Evolutionary conservation across 192 early-diverging fungal genomes (phyloP), one percentile per base, ranked within the genome.

Genomic region (Linnemannia zychae): DNA sequence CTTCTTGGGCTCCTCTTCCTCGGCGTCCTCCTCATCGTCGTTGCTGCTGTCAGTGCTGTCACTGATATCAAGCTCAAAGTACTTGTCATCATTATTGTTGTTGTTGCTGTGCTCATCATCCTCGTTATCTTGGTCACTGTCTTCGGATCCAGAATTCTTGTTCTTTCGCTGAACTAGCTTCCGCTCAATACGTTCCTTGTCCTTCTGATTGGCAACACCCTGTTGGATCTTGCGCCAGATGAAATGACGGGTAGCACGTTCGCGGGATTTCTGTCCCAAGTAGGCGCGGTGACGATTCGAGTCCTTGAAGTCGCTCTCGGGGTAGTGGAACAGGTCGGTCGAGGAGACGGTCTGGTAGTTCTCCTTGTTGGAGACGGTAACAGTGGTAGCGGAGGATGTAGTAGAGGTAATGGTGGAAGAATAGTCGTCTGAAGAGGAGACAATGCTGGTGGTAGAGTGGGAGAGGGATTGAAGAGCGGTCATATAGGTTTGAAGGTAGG

Each of bases 401-500:
- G 47, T 57, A 16, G 65, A 67, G 22, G 49, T 77, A 38, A 38
- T 70, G 11, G 31, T 31, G 34, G 37, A 63, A 24, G 63, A 71
- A 66, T 52, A 7, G 28, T 74, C 46, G n/a, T n/a, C n/a, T n/a
- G n/a, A n/a, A 47, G 47, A 66, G 17, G 48, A 33, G 52, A 48
- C 12, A 46, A 72, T 12, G 22, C 20, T 28, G 53, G 46, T 11
- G 44, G 20, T n/a, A 18, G 69, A 28, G 34, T 49, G 22, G 57
- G 57, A 18, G 44, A 33, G 17, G 53, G 76, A 40, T 40, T 67
- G 48, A 31, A 82, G 34, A 47, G 67, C 50, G 46, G 71, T 73
- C 81, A 82, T 82, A 65, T 77, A 82, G 71, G 70, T 38, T 48
- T 72, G 57, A 33, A 77, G 67, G 44, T 63, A 49, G 36, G 60